Base-by-base conservation (phyloP, 768 basidiomycete genomes). In the Lactarius trivialis region DNA sequence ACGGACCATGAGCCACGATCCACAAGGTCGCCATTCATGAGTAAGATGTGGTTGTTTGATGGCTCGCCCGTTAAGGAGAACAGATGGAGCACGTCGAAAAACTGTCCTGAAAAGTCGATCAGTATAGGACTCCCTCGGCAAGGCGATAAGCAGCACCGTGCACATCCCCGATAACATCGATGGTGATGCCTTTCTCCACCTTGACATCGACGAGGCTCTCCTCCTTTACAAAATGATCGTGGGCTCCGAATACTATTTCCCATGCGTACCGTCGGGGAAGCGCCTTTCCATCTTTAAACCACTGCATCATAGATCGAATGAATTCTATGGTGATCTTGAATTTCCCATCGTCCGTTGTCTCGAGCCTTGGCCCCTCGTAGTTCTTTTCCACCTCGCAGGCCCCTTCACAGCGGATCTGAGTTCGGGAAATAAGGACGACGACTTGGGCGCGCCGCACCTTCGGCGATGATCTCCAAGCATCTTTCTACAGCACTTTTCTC, bases 1-100 rank as follows among this genome's bases (percentile, higher is more conserved):
- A 92, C 86, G 12, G 89, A 91, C 91, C 92, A 94, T 30, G 89
- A 91, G n/a, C 95, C 95, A 64, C 96, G 85, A 73, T 99, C 96
- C 39, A 99, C 96, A 52, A 98, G 86, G 78, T 99, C 96, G 11
- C 94, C 91, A 71, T 93, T 93, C 87, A 94, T 93, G 55, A 95
- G 75, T 53, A 94, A 72, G 68, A 86, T 87, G 67, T 98, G 96
- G n/a, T 83, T 85, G 59, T 90, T 82, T 58, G 78, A 86, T 14
- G 97, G 97, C 60, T 85, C 81, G 17, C 91, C 93, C 0, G 95
- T 97, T 67, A 97, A 77, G 1, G 85, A 85, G 68, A 89, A 84
- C 19, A 99, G 78, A 75, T 98, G 87, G 57, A 95, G 76, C 66
- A 98, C 79, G 73, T 98, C 97, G 72, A 92, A 98, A 77, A 89